Evolutionary conservation across 768 basidiomycete genomes (phyloP), one percentile per base, ranked within the genome.

Genomic region (Kwoniella mangroviensis): DNA sequence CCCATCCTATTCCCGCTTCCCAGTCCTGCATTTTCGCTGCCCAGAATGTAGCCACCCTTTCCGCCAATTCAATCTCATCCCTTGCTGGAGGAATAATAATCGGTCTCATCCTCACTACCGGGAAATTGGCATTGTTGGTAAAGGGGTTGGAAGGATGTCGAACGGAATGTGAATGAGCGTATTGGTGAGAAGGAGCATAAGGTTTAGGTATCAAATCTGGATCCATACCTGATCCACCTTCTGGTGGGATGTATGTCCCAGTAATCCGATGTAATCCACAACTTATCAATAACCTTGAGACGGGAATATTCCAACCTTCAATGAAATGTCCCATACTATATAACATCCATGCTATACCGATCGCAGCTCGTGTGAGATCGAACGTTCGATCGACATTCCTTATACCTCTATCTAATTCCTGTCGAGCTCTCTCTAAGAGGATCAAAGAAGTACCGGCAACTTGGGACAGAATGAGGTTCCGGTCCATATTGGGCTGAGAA

Each of bases 1-100:
- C 81, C 75, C 76, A 80, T 3, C 78, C 73, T 1, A 73, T 64
- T 0, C 72, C 69, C 1, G 75, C 71, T 41, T 68, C 71, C 79
- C 79, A 82, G 63, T 82, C 81, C 43, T 79, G 75, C 71, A 56
- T 55, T 63, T 82, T 82, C 2, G 78, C 76, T n/a, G 79, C 79
- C 81, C 81, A 82, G 60, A 82, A 82, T 0, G 75, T 73, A 67
- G 72, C 70, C 2, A 72, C 69, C n/a, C 81, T 52, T 51, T 82
- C 81, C 9, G 75, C 77, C 2, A 82, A 34, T 22, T 80, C 74
- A 22, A 82, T 76, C 66, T 75, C 71, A 43, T 82, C 81, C 22
- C 75, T 65, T 22, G 78, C 69, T 12, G 81, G 78, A 6, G 76
- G 78, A 4, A 82, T 63, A 56, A 82, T 75, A 21, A 79, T 69